Percentiles rank a stretch among this genome's conserved stretches.
Evolutionary conservation across 2,329 filamentous ascomycete species (phyloP).

Genomic region (Paecilomyces sp.): DNA sequence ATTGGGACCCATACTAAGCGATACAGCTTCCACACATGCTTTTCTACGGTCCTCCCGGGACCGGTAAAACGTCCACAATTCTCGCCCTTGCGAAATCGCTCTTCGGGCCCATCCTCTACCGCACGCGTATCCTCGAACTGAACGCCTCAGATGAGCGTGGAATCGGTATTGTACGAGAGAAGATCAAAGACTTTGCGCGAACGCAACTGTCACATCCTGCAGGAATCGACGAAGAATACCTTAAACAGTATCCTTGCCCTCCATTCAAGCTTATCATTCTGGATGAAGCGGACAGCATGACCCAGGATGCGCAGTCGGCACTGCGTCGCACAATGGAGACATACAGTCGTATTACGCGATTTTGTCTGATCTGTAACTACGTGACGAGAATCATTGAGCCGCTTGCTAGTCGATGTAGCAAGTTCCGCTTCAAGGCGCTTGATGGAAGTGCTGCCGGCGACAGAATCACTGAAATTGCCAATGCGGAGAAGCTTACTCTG

Average conservation of each 20-base stretch:
- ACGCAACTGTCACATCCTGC: constrained; percentile 86
- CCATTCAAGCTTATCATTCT: constrained; percentile 99
- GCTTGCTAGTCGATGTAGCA: constrained; percentile 84
- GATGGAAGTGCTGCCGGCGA: constrained; percentile 77
- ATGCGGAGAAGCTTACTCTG: constrained; percentile 66
- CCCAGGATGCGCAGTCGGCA: constrained; percentile 91
- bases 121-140: constrained; percentile 91
- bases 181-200: constrained; percentile 96
- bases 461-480: constrained; percentile 75
- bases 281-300: constrained; percentile 98
- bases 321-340: constrained; percentile 96
- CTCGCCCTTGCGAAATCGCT: constrained; percentile 95
- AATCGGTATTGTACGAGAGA: constrained; percentile 92
- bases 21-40: constrained; percentile 89
- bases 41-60: constrained; percentile 96
- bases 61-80: constrained; percentile 96
- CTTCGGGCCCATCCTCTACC: constrained; percentile 90
- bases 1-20: neutral
- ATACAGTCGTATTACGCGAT: constrained; percentile 91
- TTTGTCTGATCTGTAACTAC: constrained; percentile 98
- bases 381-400: constrained; percentile 98
- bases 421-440: constrained; percentile 95
- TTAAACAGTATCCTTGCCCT: constrained; percentile 75
- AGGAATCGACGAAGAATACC: constrained; percentile 54
- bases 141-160: constrained; percentile 99